These are phyloP conservation scores for Penicillium sp. DNA, from an alignment of 2,329 filamentous ascomycete species.

Conservation along the genomic window DNA sequence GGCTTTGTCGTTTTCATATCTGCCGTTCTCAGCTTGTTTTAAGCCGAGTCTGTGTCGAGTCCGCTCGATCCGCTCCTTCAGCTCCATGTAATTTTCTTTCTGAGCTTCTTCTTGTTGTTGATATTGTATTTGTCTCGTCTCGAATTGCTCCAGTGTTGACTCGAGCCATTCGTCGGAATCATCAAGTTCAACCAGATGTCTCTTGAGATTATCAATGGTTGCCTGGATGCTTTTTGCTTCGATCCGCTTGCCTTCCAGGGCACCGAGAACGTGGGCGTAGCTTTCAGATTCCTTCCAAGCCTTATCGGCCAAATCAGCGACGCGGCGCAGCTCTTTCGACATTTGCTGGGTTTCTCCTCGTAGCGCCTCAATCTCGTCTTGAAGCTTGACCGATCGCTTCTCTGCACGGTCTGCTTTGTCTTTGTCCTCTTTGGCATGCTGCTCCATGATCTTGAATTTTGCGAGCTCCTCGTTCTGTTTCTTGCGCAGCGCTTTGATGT, in stretches of 20 bases:
- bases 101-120: constrained; percentile 62
- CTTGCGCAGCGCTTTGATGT: constrained; percentile 83
- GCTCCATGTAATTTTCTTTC: constrained; percentile 62
- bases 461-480: constrained; percentile 73
- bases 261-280: constrained; percentile 70
- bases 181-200: constrained; percentile 70
- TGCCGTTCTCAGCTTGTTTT: constrained; percentile 57
- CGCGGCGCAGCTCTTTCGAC: constrained; percentile 44
- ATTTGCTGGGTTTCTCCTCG: constrained; percentile 61
- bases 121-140: constrained; percentile 67
- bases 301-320: constrained; percentile 55
- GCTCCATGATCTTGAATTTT: constrained; percentile 70
- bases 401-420: constrained; percentile 72
- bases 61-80: constrained; percentile 54
- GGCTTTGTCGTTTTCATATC: constrained; percentile 79
- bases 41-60: constrained; percentile 43
- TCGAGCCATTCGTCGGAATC: constrained; percentile 76
- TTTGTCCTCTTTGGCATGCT: constrained; percentile 77
- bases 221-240: constrained; percentile 68
- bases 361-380: constrained; percentile 59
- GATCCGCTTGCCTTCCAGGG: constrained; percentile 72
- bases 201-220: constrained; percentile 66
- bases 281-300: constrained; percentile 71
- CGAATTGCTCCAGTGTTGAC: constrained; percentile 70
- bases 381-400: constrained; percentile 63